Base-by-base conservation (phyloP, 2,329 filamentous ascomycete species). In the Dactylella cylindrospora region DNA sequence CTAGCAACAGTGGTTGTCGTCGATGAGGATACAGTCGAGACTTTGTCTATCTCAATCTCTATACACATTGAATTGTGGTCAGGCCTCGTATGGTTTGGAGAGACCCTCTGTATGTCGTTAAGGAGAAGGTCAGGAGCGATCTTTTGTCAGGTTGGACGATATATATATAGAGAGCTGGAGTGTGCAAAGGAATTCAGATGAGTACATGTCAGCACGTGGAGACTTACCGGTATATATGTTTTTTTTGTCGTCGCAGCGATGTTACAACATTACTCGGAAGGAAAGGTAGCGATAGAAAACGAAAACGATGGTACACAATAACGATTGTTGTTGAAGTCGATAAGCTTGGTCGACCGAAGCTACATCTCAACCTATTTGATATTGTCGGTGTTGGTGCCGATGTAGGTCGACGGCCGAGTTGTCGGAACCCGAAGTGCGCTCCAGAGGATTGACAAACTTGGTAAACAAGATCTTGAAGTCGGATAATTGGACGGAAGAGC, bases 41-140 rank as follows among this genome's bases (percentile, higher is more conserved):
- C 57, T 62, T 62, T 62, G 40, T 62, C 57, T 32, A 62, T 54
- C 39, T 62, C 57, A 38, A 62, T 54, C 49, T 62, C 57, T 38
- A 62, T 49, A 44, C 57, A 62, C 57, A 62, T 62, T 50, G 49
- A 44, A 49, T 13, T n/a, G 12, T 36, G 38, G 15, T 47, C 17
- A 15, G 23, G 25, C 22, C 44, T 49, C 19, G 29, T 20, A 15
- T 29, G 44, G 9, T 43, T 36, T 62, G n/a, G 49, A 62, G 53
- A 44, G 38, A 44, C 36, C 44, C 43, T n/a, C n/a, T n/a, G n/a
- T n/a, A n/a, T n/a, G n/a, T 46, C 12, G 29, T 10, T 26, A n/a
- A 28, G 15, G 26, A 7, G 38, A 44, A 19, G 22, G 39, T 43
- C 31, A 43, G 39, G 8, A 25, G 25, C n/a, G 13, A 12, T 3